Base-by-base conservation (phyloP, 139 green algal species). In the Zygnema circumcarinatum region DNA sequence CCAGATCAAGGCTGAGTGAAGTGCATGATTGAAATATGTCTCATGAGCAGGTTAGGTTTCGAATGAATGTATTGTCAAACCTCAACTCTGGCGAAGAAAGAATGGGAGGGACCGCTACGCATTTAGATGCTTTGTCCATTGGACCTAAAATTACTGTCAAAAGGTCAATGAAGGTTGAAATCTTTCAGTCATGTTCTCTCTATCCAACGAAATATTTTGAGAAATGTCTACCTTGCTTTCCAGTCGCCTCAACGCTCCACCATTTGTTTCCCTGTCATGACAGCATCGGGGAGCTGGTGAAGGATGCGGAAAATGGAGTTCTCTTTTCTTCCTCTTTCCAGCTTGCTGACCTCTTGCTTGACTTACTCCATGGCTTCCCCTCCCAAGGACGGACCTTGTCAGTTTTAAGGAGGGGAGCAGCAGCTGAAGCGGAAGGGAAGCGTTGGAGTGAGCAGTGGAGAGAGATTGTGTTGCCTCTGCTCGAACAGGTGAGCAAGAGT, bases 281-380 rank as follows among this genome's bases (percentile, higher is more conserved):
- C 76, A 89, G 86, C 74, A 91, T 91, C 29, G 39, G 42, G 2
- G 87, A 91, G 87, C 81, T 91, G 11, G 87, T 91, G 2, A 42
- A 87, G n/a, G 68, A 91, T 21, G 32, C 35, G 42, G 32, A 85
- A 62, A 91, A 91, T 52, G 87, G 87, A 1, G 81, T 91, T 2
- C 81, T 89, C 29, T 91, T 91, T 47, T 90, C 87, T 25, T 32
- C 68, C 21, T 90, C 87, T 0, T 52, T 42, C 22, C 53, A 89
- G 68, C 87, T 91, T 31, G 53, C 82, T 11, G 25, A 85, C 2
- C 85, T 87, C 32, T 79, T 90, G 2, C 33, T 90, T 16, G 67
- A 83, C 67, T 35, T 87, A 32, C 75, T 87, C 33, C 29, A 74
- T 11, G 81, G 81, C 2, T 87, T 87, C 33, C 81, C 81, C 7